Evolutionary conservation across 495 filamentous ascomycete genomes (phyloP).

Genomic region (Umbilicaria muhlenbergii): DNA sequence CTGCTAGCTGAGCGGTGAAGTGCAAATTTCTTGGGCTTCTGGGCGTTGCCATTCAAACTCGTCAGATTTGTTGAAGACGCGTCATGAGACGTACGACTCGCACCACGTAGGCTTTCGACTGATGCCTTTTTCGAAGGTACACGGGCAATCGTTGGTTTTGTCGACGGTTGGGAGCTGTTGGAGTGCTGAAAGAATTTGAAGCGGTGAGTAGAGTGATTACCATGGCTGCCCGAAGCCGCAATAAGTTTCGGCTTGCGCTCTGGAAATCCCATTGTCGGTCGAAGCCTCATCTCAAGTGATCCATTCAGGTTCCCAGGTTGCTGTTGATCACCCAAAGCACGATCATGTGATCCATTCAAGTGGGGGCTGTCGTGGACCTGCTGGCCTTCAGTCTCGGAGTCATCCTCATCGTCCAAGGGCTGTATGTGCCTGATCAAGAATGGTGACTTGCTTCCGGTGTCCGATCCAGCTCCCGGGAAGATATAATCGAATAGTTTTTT

Average conservation of each 20-base stretch:
- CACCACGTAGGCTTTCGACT: constrained; percentile 44
- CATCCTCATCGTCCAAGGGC: constrained; percentile 26
- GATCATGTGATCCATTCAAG: constrained; percentile 17
- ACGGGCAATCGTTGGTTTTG: constrained; percentile 8
- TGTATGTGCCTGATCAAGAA: constrained; percentile 70
- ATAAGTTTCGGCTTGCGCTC: constrained; percentile 25
- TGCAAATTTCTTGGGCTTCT: constrained; percentile 39
- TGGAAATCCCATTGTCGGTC: constrained; percentile 57
- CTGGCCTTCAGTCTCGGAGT: constrained; percentile 44
- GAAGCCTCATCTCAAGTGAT: constrained; percentile 60
- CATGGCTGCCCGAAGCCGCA: neutral
- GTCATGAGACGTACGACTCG: constrained; percentile 29
- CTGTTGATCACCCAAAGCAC: constrained; percentile 22
- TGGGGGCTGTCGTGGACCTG: constrained; percentile 14
- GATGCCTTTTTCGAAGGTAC: constrained; percentile 45
- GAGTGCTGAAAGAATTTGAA: constrained; percentile 37
- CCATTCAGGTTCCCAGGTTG: constrained; percentile 36
- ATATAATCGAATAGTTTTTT: constrained; percentile 96
- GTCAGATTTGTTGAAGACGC: constrained; percentile 35
- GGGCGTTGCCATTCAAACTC: constrained; percentile 24
- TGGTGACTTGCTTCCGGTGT: constrained; percentile 53
- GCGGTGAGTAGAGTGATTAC: constrained; percentile 21
- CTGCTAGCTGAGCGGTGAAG: constrained; percentile 31
- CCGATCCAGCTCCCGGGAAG: constrained; percentile 65
- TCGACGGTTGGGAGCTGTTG: constrained; percentile 4